Evolutionary conservation across 179 eudicot species (phyloP).

Genomic region (Beta corolliflora): DNA sequence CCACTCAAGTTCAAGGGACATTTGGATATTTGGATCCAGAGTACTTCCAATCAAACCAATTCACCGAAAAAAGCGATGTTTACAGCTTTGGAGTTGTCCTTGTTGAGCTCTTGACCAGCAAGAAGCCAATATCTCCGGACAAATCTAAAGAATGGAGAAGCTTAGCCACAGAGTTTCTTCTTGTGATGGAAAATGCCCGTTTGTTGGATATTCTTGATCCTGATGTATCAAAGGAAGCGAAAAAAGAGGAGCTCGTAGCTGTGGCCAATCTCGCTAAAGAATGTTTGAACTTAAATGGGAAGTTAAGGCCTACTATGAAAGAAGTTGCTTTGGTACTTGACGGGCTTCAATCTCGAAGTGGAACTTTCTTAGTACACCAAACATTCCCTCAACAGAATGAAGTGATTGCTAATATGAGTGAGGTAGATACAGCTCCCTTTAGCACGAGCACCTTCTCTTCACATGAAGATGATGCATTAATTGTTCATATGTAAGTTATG

Average conservation of each 20-base stretch:
- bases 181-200: slow-evolving; percentile 19
- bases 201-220: slow-evolving; percentile 32
- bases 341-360: slow-evolving; percentile 16
- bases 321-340: slow-evolving; percentile 26
- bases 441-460: slow-evolving; percentile 22
- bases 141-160: slow-evolving; percentile 31
- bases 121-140: slow-evolving; percentile 31
- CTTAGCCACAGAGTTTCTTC: slow-evolving; percentile 34
- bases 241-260: slow-evolving; percentile 23
- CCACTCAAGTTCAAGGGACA: slow-evolving; percentile 37
- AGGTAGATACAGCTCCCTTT: slow-evolving; percentile 10
- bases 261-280: slow-evolving; percentile 40
- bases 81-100: slow-evolving; percentile 51
- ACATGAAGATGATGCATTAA: neutral
- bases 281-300: slow-evolving; percentile 41
- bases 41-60: slow-evolving; percentile 33
- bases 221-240: slow-evolving; percentile 21
- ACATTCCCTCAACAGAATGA: neutral
- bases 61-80: slow-evolving; percentile 33
- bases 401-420: slow-evolving; percentile 7
- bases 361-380: slow-evolving; percentile 1
- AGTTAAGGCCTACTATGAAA: slow-evolving; percentile 42
- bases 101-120: slow-evolving; percentile 44
- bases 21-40: slow-evolving; percentile 36
- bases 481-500: neutral